A percentile compares a stretch with the other conserved stretches of the same genome.
These are phyloP conservation scores for Podaxis carcinomalis DNA, from an alignment of 768 basidiomycete genomes.

Conservation along the genomic window DNA sequence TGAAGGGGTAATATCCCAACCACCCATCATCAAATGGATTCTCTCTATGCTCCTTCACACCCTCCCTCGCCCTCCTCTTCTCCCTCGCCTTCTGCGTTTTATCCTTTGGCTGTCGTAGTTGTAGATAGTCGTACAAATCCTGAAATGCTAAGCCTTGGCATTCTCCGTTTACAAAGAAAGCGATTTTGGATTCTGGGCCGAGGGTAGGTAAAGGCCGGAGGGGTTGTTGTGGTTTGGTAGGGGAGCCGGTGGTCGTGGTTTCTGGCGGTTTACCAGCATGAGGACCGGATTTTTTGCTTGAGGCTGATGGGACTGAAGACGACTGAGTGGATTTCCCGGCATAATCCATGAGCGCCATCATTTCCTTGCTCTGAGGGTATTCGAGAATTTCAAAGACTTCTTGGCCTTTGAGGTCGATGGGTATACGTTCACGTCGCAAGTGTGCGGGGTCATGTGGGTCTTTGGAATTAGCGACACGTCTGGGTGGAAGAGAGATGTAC, in stretches of 20 bases:
- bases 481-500: constrained; percentile 83
- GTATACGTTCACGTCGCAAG: constrained; percentile 83
- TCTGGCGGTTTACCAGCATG: constrained; percentile 65
- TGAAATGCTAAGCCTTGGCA: constrained; percentile 79
- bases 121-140: constrained; percentile 87
- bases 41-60: constrained; percentile 71
- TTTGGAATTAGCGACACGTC: constrained; percentile 48
- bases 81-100: constrained; percentile 61
- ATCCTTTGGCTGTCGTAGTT: constrained; percentile 57
- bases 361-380: constrained; percentile 86
- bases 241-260: constrained; percentile 31
- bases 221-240: constrained; percentile 31
- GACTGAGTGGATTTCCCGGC: constrained; percentile 54
- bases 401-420: constrained; percentile 95
- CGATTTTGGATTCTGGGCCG: constrained; percentile 59
- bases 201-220: constrained; percentile 71
- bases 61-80: constrained; percentile 58
- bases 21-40: constrained; percentile 93
- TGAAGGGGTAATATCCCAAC: constrained; percentile 92
- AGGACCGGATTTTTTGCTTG: constrained; percentile 55
- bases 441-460: constrained; percentile 80
- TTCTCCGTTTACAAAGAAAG: constrained; percentile 92
- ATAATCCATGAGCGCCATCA: constrained; percentile 83
- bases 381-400: constrained; percentile 94
- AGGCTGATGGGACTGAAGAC: constrained; percentile 50